These are phyloP conservation scores for Pterulicium gracile DNA, from an alignment of 1,284 basidiomycete species.

Conservation along the genomic window DNA sequence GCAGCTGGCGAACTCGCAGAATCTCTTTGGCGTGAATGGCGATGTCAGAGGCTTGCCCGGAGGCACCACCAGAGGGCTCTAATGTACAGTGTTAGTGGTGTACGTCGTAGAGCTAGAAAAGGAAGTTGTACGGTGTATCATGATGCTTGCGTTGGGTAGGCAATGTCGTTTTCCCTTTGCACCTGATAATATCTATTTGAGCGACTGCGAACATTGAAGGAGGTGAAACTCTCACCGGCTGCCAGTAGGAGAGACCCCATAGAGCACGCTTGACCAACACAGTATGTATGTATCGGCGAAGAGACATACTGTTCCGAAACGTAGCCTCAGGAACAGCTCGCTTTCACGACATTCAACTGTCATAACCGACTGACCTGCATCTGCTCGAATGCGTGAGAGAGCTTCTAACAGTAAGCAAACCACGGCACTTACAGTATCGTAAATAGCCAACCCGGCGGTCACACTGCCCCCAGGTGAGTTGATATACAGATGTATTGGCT, in stretches of 20 bases:
- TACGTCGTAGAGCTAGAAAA: conserved; percentile 9
- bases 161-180: conserved; percentile 83
- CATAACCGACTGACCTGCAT: too few species aligned
- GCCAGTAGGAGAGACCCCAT: conserved; percentile 89
- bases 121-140: conserved; percentile 82
- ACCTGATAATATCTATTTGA: conserved; percentile 23
- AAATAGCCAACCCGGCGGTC: conserved; percentile 88
- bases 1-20: conserved; percentile 68
- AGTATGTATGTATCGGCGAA: conserved; percentile 90
- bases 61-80: conserved; percentile 93
- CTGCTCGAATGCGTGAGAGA: too few species aligned
- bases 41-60: conserved; percentile 88
- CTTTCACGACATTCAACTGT: too few species aligned
- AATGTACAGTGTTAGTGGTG: conserved; percentile 8
- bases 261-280: conserved; percentile 84
- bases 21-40: conserved; percentile 93
- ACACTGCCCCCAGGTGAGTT: conserved; percentile 93
- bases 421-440: conserved; percentile 66
- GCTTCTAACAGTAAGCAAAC: conserved; percentile 4
- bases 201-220: conserved; percentile 8
- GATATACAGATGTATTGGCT: conserved; percentile 90
- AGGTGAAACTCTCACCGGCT: conserved; percentile 40
- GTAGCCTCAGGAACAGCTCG: too few species aligned
- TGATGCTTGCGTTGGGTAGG: conserved; percentile 85
- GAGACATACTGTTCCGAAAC: conserved; percentile 68